phyloP scores from a whole-genome alignment of 2,329 filamentous ascomycete species.

The Sporothrix phasma region DNA sequence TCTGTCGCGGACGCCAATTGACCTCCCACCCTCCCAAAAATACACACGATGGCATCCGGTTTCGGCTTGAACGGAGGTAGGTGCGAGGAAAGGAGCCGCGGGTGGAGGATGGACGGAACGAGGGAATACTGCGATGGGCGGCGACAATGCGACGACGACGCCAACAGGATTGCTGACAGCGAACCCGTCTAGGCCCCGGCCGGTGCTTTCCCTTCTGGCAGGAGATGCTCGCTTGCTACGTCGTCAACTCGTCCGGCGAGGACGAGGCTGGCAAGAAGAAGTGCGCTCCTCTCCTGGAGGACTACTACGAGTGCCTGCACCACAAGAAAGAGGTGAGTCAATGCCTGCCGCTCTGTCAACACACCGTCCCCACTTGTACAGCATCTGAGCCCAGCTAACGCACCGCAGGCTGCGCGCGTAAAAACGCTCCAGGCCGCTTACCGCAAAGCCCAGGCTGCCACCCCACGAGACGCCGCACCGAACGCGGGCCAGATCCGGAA shows the following conservation, averaged over 20 bases:
- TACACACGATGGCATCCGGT: slow-evolving; percentile 60
- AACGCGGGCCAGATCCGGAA: slow-evolving; percentile 80
- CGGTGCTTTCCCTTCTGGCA: slow-evolving; percentile 99
- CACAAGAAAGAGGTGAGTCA: slow-evolving; percentile 87
- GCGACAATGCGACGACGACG: not conserved
- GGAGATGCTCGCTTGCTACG: slow-evolving; percentile 96
- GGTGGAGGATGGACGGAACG: not conserved
- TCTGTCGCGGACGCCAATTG: slow-evolving; percentile 1
- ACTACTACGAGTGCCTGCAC: slow-evolving; percentile 98
- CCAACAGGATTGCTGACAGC: slow-evolving; percentile 4
- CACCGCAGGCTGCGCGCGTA: slow-evolving; percentile 60
- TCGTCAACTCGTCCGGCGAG: slow-evolving; percentile 77
- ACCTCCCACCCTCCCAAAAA: not conserved
- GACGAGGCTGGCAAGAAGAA: slow-evolving; percentile 76
- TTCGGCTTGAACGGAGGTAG: slow-evolving; percentile 72
- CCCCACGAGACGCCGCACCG: slow-evolving; percentile 69
- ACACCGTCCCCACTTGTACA: not conserved
- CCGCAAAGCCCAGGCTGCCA: slow-evolving; percentile 65
- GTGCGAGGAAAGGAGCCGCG: slow-evolving; percentile 26
- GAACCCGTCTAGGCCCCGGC: slow-evolving; percentile 39
- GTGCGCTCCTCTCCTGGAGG: slow-evolving; percentile 75
- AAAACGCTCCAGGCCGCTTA: slow-evolving; percentile 74
- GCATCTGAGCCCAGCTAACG: slow-evolving; percentile 2
- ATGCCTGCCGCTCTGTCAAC: not conserved
- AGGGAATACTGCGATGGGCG: not conserved